phyloP scores from a whole-genome alignment of 441 rosid species.

The Euphorbia celastroides region DNA sequence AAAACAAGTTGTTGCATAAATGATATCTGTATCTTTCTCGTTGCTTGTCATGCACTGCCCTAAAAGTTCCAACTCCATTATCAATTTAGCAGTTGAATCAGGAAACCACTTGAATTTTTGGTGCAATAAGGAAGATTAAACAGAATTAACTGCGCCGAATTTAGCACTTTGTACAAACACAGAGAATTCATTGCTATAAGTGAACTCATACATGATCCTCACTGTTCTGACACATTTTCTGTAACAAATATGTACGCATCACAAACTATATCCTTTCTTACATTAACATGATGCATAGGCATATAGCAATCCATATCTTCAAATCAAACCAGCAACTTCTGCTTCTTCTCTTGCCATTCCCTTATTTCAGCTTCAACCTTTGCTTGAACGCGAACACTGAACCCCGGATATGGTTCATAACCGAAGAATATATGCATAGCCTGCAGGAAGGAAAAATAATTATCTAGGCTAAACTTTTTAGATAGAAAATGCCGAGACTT shows the following conservation, averaged over 20 bases:
- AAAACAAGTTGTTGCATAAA: neutral
- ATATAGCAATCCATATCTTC: conserved; percentile 2
- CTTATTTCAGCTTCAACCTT: conserved; percentile 37
- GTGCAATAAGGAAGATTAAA: neutral
- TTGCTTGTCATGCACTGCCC: neutral
- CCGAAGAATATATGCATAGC: conserved; percentile 43
- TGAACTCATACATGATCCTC: neutral
- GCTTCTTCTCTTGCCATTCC: conserved; percentile 46
- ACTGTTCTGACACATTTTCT: neutral
- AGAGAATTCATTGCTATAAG: neutral
- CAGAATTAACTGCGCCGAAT: neutral
- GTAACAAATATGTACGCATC: neutral
- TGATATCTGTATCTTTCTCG: neutral
- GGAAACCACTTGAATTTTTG: neutral
- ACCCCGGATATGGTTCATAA: conserved; percentile 65
- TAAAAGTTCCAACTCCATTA: neutral
- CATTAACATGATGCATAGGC: conserved; percentile 13
- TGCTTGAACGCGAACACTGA: conserved; percentile 38
- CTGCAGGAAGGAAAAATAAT: conserved; percentile 24
- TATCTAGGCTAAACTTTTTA: neutral
- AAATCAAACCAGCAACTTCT: conserved; percentile 30
- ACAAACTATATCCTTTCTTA: neutral
- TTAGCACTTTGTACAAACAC: neutral
- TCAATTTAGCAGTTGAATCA: neutral
- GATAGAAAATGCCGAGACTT: neutral